Base-by-base conservation (phyloP, 2,329 filamentous ascomycete genomes). In the Neonectria magnoliae region DNA sequence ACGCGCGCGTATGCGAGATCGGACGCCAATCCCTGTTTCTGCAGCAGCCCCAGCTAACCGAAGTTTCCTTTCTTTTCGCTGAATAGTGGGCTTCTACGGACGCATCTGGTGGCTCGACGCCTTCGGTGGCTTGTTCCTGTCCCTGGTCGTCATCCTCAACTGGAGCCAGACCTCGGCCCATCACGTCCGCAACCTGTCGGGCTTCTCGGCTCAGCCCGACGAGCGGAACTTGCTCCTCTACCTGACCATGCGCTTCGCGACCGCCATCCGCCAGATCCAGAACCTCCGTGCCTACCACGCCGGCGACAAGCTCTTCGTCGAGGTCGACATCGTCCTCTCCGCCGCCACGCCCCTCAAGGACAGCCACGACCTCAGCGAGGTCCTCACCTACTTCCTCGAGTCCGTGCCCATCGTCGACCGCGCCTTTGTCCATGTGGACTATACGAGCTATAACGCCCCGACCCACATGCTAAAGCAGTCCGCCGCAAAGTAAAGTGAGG, bases 181-280 rank as follows among this genome's bases (percentile, higher is more conserved):
- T 67, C 93, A 97, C 75, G 93, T 96, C 75, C 89, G 91, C 75
- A 93, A 95, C 73, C 81, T 96, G 31, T 92, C 91, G 0, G 93
- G 93, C 18, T 92, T 92, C 71, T 91, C 91, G 0, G 92, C 93
- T 5, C 89, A 90, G 1, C 90, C 92, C 0, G 92, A 95, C 71
- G 91, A 96, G 81, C 87, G 94, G 31, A 97, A 96, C 75, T 88
- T 97, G 51, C 80, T 97, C 22, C 84, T 97, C 1, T 98, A 98
- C 80, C 86, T 97, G 71, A 96, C 94, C 1, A 97, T 97, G 92
- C 91, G 94, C 20, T 97, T 97, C 76, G 94, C 94, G 50, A 93
- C 92, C 70, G 91, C 92, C 13, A 97, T 98, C 75, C 89, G 88
- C 74, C 90, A 93, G 76, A 96, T 97, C 65, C 93, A 96, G 76